A percentile compares a stretch with the other conserved stretches of the same genome.
Evolutionary conservation across 2,329 filamentous ascomycete genomes (phyloP).

Genomic region (Pyrenochaeta sp.): DNA sequence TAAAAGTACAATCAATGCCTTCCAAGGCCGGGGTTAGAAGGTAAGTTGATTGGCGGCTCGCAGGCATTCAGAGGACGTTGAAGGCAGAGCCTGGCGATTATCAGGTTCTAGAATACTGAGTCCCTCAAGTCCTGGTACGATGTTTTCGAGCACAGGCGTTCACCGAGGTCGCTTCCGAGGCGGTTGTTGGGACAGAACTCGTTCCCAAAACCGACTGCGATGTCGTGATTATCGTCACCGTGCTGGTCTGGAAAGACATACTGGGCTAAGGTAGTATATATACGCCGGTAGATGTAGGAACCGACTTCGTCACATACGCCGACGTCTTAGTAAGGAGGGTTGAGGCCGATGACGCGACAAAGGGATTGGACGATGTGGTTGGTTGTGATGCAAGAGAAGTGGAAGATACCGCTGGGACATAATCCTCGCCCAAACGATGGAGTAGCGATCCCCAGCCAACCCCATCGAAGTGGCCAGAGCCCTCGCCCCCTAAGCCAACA

Average conservation of each 20-base stretch:
- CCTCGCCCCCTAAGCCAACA: background rate
- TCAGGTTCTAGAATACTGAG: too few relatives aligned
- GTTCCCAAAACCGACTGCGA: background rate
- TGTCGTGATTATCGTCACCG: background rate
- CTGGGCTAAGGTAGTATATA: background rate
- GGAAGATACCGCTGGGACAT: background rate
- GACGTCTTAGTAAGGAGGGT: background rate
- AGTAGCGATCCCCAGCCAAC: background rate
- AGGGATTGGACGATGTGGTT: background rate
- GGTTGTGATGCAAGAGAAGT: background rate
- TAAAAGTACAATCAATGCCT: too few relatives aligned
- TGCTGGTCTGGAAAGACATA: background rate
- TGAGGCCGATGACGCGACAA: background rate
- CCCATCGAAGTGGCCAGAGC: background rate
- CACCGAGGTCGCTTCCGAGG: too few relatives aligned
- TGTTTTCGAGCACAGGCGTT: too few relatives aligned
- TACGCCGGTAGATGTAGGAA: background rate
- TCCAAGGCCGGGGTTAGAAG: too few relatives aligned
- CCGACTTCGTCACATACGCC: background rate
- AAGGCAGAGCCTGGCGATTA: too few relatives aligned
- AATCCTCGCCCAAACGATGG: background rate
- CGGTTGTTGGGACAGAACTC: too few relatives aligned
- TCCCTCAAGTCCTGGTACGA: too few relatives aligned
- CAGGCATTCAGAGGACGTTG: too few relatives aligned
- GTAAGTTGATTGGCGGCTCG: too few relatives aligned